Base-by-base conservation (phyloP, 306 rosid species). In the Castanea crenata region DNA sequence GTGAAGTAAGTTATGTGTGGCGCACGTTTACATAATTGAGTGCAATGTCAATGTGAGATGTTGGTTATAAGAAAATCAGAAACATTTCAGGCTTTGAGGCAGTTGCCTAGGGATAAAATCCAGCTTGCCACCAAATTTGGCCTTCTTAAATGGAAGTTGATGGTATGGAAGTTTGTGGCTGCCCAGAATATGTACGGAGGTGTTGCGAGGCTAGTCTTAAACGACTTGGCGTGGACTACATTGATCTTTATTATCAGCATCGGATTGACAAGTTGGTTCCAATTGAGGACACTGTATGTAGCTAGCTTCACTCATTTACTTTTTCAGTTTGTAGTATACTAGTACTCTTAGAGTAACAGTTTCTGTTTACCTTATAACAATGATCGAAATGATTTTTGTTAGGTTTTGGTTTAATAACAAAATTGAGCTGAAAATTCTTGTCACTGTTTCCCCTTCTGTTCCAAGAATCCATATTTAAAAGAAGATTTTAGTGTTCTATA, bases 111-210 rank as follows among this genome's bases (percentile, higher is more conserved):
- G 69, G 95, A 90, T 56, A 85, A 76, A 82, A 79, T 93, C 41
- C 93, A 91, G 54, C 64, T 91, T 83, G 93, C 97, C 34, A 88
- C 97, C 49, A 93, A 91, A 62, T 93, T 90, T 81, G 97, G 97
- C 54, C 4, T 87, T 20, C 14, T 29, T 1, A 38, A 0, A 62
- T 76, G 4, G 88, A 73, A 4, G 88, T 34, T 6, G 34, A 52
- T 75, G 61, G 76, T 49, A 52, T 76, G 16, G 59, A 44, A 27
- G 79, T 88, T 49, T 88, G 87, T 8, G 97, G 97, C 5, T 81
- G 61, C 44, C 92, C 90, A 15, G 87, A 90, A 55, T 88, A 90
- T 62, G 94, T 79, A 76, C 68, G 92, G 49, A 25, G 77, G 69
- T 87, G 94, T 56, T 92, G 97, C 55, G 90, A 92, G 85, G 92